Evolutionary conservation across 306 rosid species (phyloP), one percentile per base, ranked within the genome.

Genomic region (Castanea crenata): DNA sequence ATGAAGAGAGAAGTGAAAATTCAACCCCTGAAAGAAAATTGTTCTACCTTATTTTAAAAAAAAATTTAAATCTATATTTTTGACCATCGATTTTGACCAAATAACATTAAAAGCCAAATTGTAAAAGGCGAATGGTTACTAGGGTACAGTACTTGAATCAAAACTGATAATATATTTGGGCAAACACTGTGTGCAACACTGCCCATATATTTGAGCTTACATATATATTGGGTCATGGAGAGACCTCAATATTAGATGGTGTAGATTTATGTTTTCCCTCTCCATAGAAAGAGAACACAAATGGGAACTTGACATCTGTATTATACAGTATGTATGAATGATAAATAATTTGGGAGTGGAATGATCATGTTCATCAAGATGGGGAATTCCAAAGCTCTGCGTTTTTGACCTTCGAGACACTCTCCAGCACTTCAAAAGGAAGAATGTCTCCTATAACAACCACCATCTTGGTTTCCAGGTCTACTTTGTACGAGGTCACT

Each of bases 361-460:
- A 70, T 35, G 64, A 56, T 41, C 46, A 41, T 69, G 56, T 52
- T 74, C 32, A 8, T 82, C 74, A 80, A 16, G 80, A 63, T 59
- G 85, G 79, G 73, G 87, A 76, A 41, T 80, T 86, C 92, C 88
- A 90, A 75, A 94, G 72, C 87, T 92, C 82, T 3, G 97, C 95
- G 65, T 85, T 89, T 78, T 92, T 94, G 1, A 94, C 97, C 91
- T 85, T 94, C 2, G 98, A 92, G 18, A 94, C 85, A 82, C 98
- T 88, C 84, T 87, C 78, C 83, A 92, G 82, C 74, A 94, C 95
- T 88, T 94, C 97, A 69, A 76, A 87, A 11, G 97, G 97, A 85
- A 87, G 92, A 83, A 94, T 84, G 75, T 94, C 97, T 38, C 98
- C 98, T 29, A 82, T 88, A 18, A 94, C 97, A 55, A 94, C 90